These are phyloP conservation scores for Aspergillus fumigatus DNA, from an alignment of 2,329 filamentous ascomycete species.

Conservation along the genomic window DNA sequence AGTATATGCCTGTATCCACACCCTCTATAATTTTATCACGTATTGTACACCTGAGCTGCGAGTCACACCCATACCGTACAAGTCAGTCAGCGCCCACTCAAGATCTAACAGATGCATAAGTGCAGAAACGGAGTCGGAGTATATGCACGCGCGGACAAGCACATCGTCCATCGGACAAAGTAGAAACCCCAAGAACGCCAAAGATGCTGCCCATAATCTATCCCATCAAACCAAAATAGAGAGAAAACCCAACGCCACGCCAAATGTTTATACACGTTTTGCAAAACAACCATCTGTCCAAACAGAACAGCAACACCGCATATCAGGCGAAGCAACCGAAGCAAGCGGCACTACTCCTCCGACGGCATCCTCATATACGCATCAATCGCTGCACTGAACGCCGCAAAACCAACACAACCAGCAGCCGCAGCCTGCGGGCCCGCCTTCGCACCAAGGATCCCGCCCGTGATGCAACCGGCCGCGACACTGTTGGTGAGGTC, in stretches of 20 bases:
- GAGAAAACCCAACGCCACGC: background rate
- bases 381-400: constrained; percentile 88
- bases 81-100: background rate
- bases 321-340: background rate
- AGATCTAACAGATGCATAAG: background rate
- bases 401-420: constrained; percentile 89
- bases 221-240: background rate
- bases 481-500: constrained; percentile 82
- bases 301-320: background rate
- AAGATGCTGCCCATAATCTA: background rate
- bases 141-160: background rate
- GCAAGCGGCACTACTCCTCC: constrained; percentile 22
- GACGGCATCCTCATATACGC: constrained; percentile 76
- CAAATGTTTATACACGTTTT: background rate
- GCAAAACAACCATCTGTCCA: background rate
- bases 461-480: constrained; percentile 87
- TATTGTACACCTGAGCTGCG: background rate
- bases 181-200: background rate
- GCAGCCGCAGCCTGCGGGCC: constrained; percentile 84
- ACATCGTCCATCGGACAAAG: background rate
- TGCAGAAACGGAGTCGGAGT: background rate
- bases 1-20: background rate
- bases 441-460: constrained; percentile 76
- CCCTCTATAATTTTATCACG: background rate
- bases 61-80: background rate